Evolutionary conservation across 2,329 filamentous ascomycete genomes (phyloP), one percentile per base, ranked within the genome.

Genomic region (Juglanconis oblonga): DNA sequence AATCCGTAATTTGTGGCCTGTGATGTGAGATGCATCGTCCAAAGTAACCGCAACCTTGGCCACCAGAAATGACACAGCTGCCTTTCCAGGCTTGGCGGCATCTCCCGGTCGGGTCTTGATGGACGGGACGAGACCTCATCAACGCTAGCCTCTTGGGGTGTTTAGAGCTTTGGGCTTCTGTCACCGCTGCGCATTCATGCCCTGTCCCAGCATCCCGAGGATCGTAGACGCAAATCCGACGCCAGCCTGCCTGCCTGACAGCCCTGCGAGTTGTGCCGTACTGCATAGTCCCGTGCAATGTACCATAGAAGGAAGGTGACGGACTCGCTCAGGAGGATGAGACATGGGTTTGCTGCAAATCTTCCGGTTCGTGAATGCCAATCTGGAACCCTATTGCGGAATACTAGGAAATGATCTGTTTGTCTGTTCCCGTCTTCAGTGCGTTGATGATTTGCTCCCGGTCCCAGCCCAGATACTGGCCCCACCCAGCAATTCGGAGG

Each of bases 21-120:
- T 59, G 57, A 50, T 60, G 52, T 60, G 58, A 52, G 40, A 49
- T 60, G 58, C 58, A 60, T 60, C 58, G 50, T 55, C 35, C 57
- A 40, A 13, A 13, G 8, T 31, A 10, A 32, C 50, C 48, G 53
- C 48, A 45, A 47, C 52, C 52, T 49, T 56, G 53, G 58, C 53
- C 48, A 52, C 32, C 13, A 44, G 47, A 35, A 47, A 40, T 45
- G 51, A 51, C 40, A 45, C 52, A 54, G 52, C 52, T 54, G 52
- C 52, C 52, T 54, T 35, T 55, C 40, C 48, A 50, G 55, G 49
- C 44, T 24, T 58, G 44, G 49, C 32, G 38, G 52, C 38, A 40
- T 36, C 24, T 51, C 32, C 29, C 49, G 49, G 35, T 35, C 35
- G 8, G 11, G 11, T 38, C 11, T 38, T 38, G 7, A 11, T 11